Percentiles rank a stretch among this genome's conserved stretches.
Evolutionary conservation across 225 moss, liverwort and hornwort species (phyloP).

Genomic region (Bryum argenteum): DNA sequence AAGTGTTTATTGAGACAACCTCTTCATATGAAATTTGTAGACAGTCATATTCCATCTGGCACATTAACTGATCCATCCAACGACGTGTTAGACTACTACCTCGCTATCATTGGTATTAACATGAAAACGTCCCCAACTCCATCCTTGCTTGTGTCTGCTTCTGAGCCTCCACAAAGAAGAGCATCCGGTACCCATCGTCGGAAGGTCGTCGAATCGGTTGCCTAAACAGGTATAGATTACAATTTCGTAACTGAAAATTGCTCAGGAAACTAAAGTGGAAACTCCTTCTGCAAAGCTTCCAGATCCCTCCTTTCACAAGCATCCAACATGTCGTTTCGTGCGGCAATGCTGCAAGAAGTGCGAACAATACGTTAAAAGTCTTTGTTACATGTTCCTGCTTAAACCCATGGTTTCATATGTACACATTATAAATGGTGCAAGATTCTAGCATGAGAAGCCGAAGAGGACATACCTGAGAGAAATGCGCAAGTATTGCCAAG

Average conservation of each 20-base stretch:
- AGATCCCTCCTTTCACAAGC: constrained; percentile 76
- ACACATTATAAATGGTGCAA: background rate
- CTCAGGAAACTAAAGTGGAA: constrained; percentile 53
- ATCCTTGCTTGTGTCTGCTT: too few species aligned
- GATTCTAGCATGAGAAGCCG: constrained; percentile 1
- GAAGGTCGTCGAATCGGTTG: too few species aligned
- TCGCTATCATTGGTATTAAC: too few species aligned
- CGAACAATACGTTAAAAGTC: constrained; percentile 25
- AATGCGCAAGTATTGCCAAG: constrained; percentile 93
- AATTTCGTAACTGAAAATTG: background rate
- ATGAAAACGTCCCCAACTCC: too few species aligned
- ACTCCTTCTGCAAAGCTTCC: constrained; percentile 67
- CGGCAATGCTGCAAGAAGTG: constrained; percentile 63
- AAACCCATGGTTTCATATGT: background rate
- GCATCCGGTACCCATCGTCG: too few species aligned
- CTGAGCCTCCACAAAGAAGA: too few species aligned
- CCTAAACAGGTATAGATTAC: too few species aligned
- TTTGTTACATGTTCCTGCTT: background rate
- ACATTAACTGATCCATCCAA: too few species aligned
- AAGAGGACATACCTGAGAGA: constrained; percentile 70
- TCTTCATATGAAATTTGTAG: too few species aligned
- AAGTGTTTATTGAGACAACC: too few species aligned
- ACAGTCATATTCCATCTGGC: too few species aligned
- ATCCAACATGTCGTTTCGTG: constrained; percentile 73
- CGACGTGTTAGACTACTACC: too few species aligned